Evolutionary conservation across 1,284 basidiomycete genomes (phyloP).

Genomic region (Pisolithus thermaeus): DNA sequence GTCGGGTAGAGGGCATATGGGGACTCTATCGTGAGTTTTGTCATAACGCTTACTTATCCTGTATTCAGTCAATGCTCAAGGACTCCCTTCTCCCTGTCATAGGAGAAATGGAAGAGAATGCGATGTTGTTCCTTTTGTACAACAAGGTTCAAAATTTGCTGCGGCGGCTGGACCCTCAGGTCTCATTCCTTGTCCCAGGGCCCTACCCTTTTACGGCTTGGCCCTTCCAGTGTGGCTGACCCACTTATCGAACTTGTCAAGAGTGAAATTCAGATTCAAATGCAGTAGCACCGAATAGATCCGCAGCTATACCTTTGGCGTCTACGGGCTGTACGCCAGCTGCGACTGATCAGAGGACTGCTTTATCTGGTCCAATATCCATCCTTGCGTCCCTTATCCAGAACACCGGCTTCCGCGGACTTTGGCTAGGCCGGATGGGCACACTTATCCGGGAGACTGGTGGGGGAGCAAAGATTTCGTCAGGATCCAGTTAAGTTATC

Average conservation of each 20-base stretch:
- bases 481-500: slow-evolving; percentile 47
- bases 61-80: slow-evolving; percentile 41
- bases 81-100: slow-evolving; percentile 85
- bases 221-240: slow-evolving; percentile 65
- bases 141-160: slow-evolving; percentile 80
- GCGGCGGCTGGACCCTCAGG: slow-evolving; percentile 23
- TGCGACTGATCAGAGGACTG: slow-evolving; percentile 6
- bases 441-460: slow-evolving; percentile 92
- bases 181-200: slow-evolving; percentile 30
- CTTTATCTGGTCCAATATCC: slow-evolving; percentile 59
- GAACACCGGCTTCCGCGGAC: slow-evolving; percentile 69
- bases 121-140: slow-evolving; percentile 85
- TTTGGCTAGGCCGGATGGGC: slow-evolving; percentile 97
- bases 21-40: slow-evolving; percentile 75
- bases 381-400: slow-evolving; percentile 66
- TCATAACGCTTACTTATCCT: neutral
- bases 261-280: slow-evolving; percentile 98
- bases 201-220: slow-evolving; percentile 65
- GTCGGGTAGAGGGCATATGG: slow-evolving; percentile 58
- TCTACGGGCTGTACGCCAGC: slow-evolving; percentile 2
- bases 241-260: slow-evolving; percentile 93
- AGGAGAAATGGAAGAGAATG: slow-evolving; percentile 92
- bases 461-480: slow-evolving; percentile 85
- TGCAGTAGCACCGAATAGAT: slow-evolving; percentile 43
- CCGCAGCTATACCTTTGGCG: slow-evolving; percentile 18